A percentile compares a stretch with the other conserved stretches of the same genome.
Evolutionary conservation across 2,329 filamentous ascomycete species (phyloP).

Genomic region (Pseudogymnoascus sp.): DNA sequence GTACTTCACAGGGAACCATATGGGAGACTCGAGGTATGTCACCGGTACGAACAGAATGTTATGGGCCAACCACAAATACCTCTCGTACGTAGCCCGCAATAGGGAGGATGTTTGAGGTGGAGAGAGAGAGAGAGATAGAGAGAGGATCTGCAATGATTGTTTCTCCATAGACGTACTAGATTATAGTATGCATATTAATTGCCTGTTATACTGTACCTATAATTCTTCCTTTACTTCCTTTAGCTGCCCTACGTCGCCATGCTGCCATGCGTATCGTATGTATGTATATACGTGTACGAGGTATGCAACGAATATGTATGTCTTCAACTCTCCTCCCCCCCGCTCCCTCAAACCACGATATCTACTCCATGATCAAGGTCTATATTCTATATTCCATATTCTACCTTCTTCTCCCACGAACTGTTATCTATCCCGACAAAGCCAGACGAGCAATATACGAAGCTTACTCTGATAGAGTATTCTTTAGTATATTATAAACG

Average conservation of each 20-base stretch:
- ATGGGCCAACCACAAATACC: conserved; percentile 2
- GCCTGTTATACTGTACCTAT: background rate
- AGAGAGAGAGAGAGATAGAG: background rate
- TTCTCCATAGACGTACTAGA: conserved; percentile 6
- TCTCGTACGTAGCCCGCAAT: background rate
- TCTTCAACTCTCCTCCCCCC: background rate
- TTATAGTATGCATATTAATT: conserved; percentile 2
- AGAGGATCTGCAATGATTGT: background rate
- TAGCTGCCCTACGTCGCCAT: background rate
- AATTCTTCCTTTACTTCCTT: background rate
- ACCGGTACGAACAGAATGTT: background rate
- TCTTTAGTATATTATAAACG: background rate
- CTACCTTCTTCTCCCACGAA: background rate
- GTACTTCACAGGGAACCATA: background rate
- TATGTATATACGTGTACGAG: background rate
- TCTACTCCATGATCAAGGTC: background rate
- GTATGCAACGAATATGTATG: background rate
- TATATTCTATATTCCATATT: background rate
- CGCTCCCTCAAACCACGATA: background rate
- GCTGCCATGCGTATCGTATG: conserved; percentile 1
- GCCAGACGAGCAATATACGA: background rate
- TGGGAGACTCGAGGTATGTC: background rate
- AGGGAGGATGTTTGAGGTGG: background rate
- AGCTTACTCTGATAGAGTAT: background rate
- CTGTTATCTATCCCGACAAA: background rate